Conservation (phyloP, 495 filamentous ascomycete genomes). For the Penicillium dipodomyicola region DNA sequence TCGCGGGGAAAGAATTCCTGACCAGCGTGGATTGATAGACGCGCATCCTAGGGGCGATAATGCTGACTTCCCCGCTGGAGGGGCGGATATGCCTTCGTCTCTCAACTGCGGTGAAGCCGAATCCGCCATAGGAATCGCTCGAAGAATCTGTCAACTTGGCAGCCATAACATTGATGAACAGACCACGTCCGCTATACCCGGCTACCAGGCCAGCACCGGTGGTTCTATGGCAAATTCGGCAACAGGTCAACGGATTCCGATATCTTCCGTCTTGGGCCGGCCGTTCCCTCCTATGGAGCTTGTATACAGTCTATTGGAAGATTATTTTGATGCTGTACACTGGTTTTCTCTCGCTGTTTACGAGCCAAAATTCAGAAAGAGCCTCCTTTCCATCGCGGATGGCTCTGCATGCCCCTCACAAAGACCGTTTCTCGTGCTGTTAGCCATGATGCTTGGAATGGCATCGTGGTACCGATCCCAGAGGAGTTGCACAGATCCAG, state of each 20-base stretch:
- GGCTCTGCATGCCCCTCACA: conserved; percentile 28
- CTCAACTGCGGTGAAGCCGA: conserved; percentile 25
- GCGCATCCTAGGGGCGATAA: neutral
- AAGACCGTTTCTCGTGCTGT: conserved; percentile 28
- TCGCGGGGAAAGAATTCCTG: neutral
- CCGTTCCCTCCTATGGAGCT: conserved; percentile 23
- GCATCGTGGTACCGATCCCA: conserved; percentile 36
- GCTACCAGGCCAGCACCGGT: conserved; percentile 17
- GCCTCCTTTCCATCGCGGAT: conserved; percentile 26
- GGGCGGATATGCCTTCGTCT: neutral
- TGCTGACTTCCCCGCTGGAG: neutral
- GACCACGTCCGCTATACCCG: conserved; percentile 34
- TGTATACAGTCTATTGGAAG: conserved; percentile 24
- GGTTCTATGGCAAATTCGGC: conserved; percentile 3
- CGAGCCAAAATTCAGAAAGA: conserved; percentile 31
- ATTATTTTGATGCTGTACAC: conserved; percentile 36
- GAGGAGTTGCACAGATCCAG: neutral
- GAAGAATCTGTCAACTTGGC: conserved; percentile 25
- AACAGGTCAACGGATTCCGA: conserved; percentile 13
- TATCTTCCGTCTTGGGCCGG: conserved; percentile 23
- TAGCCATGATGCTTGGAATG: conserved; percentile 32
- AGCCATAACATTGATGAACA: conserved; percentile 26
- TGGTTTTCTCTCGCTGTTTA: conserved; percentile 36
- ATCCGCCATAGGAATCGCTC: conserved; percentile 29
- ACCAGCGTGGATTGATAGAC: neutral